Percentiles rank a stretch among this genome's conserved stretches.
These are phyloP conservation scores for Penicillium turbatum DNA, from an alignment of 495 filamentous ascomycete species.

Conservation along the genomic window DNA sequence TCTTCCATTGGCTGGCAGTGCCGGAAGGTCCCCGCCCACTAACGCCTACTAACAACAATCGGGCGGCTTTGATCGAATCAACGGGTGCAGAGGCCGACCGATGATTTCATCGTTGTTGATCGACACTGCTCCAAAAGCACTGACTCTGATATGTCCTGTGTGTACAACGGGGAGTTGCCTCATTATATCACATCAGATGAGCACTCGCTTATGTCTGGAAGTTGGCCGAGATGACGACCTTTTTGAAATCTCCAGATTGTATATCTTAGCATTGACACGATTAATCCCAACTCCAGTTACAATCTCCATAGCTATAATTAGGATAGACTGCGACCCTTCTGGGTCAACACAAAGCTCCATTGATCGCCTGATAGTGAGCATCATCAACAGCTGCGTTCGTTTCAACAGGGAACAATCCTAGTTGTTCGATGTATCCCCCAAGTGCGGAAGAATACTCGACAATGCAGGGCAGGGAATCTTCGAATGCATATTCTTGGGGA, in stretches of 20 bases:
- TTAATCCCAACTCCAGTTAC: background rate
- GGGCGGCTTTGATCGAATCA: conserved; percentile 20
- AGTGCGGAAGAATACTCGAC: background rate
- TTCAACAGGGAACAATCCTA: conserved; percentile 13
- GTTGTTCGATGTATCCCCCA: conserved; percentile 1
- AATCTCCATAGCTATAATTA: background rate
- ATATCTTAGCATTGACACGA: background rate
- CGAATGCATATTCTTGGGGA: background rate
- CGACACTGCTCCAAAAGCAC: background rate
- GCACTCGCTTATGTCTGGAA: conserved; percentile 3
- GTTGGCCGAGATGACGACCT: background rate
- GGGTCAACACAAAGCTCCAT: background rate
- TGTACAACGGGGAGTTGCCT: background rate
- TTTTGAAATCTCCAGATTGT: too few relatives aligned
- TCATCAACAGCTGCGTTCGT: background rate
- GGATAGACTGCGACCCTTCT: background rate
- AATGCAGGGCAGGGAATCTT: background rate
- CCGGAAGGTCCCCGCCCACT: conserved; percentile 15
- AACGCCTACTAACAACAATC: conserved; percentile 12
- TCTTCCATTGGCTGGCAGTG: conserved; percentile 12
- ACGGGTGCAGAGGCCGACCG: conserved; percentile 8
- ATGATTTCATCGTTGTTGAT: conserved; percentile 24
- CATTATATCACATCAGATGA: background rate
- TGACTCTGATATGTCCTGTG: background rate
- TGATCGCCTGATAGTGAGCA: conserved; percentile 10